Percentiles rank a stretch among this genome's conserved stretches.
These are phyloP conservation scores for Filosporella fistucella DNA, from an alignment of 495 filamentous ascomycete species.

Conservation along the genomic window DNA sequence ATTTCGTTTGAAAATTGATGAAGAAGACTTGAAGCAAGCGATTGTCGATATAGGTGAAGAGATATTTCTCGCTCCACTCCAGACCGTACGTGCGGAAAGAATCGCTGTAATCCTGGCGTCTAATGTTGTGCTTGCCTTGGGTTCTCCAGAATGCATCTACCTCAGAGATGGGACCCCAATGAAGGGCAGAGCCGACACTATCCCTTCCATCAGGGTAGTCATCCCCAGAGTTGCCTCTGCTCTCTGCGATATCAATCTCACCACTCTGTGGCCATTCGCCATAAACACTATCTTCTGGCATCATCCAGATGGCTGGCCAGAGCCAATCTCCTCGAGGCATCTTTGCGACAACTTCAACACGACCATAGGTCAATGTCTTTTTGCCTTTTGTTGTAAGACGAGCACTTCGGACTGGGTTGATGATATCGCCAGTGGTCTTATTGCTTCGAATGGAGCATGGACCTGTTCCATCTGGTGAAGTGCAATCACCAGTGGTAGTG, in stretches of 20 bases:
- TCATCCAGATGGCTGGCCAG: constrained; percentile 44
- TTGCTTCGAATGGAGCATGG: constrained; percentile 28
- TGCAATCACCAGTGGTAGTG: constrained; percentile 31
- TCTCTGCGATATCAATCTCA: constrained; percentile 31
- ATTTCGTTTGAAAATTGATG: constrained; percentile 5
- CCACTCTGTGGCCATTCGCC: constrained; percentile 31
- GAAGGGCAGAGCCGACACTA: not conserved
- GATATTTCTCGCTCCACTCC: constrained; percentile 65
- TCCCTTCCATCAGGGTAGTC: constrained; percentile 15
- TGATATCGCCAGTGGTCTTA: constrained; percentile 30
- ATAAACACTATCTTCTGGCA: constrained; percentile 31
- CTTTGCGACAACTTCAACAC: constrained; percentile 39
- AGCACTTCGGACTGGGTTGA: constrained; percentile 36
- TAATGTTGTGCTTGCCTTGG: constrained; percentile 17
- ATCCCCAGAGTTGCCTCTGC: constrained; percentile 21
- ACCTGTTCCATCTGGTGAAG: constrained; percentile 14
- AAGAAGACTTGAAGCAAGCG: constrained; percentile 3
- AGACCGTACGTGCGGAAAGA: constrained; percentile 55
- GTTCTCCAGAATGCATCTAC: constrained; percentile 26
- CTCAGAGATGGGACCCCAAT: constrained; percentile 11
- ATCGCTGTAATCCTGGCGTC: constrained; percentile 21
- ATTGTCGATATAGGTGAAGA: constrained; percentile 59
- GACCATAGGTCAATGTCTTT: constrained; percentile 34
- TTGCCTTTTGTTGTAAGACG: constrained; percentile 35
- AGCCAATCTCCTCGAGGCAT: constrained; percentile 38